phyloP scores from a whole-genome alignment of 345 rosid genomes.

The Cardamine chenopodiifolia region DNA sequence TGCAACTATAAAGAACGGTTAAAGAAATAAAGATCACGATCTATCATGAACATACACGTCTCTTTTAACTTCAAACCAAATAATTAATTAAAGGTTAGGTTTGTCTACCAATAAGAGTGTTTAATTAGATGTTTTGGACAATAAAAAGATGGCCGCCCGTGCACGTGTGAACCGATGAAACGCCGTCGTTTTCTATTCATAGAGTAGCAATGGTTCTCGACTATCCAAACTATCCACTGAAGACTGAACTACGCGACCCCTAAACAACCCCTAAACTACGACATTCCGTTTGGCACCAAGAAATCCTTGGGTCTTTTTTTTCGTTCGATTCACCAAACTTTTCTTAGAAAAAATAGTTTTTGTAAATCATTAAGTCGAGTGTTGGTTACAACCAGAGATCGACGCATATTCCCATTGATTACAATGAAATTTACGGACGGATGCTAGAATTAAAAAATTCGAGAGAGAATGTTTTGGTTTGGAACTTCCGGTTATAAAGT shows the following conservation, averaged over 20 bases:
- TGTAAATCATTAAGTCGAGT: neutral
- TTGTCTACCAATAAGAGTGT: slow-evolving; percentile 23
- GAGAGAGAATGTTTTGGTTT: neutral
- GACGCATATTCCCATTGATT: neutral
- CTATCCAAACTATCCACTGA: neutral
- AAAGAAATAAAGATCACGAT: slow-evolving; percentile 36
- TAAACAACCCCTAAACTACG: neutral
- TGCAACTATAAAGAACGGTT: slow-evolving; percentile 26
- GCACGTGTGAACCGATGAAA: slow-evolving; percentile 15
- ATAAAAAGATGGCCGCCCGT: neutral
- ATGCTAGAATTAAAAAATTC: neutral
- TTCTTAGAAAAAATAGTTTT: neutral
- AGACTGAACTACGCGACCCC: neutral
- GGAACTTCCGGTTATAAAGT: neutral
- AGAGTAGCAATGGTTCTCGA: neutral
- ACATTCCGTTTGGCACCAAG: neutral
- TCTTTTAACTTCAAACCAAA: slow-evolving; percentile 16
- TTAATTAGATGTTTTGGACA: slow-evolving; percentile 23
- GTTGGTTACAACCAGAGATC: neutral
- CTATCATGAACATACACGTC: slow-evolving; percentile 27
- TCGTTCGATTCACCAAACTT: neutral
- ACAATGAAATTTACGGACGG: neutral
- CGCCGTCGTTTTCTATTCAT: slow-evolving; percentile 9
- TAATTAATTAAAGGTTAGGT: slow-evolving; percentile 8
- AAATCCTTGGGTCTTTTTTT: neutral